Base-by-base conservation (phyloP, 2,329 filamentous ascomycete species). In the Septoria petroselini region DNA sequence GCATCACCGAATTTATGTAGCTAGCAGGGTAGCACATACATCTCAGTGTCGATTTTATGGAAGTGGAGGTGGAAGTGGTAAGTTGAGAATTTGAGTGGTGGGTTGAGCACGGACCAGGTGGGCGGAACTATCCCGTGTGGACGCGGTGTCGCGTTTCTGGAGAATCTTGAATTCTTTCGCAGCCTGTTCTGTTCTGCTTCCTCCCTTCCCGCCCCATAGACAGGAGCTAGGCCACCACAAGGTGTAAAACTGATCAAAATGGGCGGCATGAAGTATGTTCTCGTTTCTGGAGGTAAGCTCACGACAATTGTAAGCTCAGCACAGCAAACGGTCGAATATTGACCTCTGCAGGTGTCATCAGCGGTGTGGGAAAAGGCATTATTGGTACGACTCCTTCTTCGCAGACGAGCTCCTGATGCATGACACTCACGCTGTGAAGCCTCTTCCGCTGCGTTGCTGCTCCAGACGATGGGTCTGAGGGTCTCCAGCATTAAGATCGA, bases 381-480 rank as follows among this genome's bases (percentile, higher is more conserved):
- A 85, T 86, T 69, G 82, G 82, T 81, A 79, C 66, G 68, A 21
- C 51, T 27, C 30, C 6, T 4, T 38, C 19, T 8, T 15, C 14
- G 11, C 17, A 14, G 17, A 38, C 21, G 35, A 38, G 35, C 19
- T 8, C 7, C 9, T 46, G 29, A 15, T 35, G 39, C 25, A 23
- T n/a, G 14, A 17, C 31, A 34, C 48, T 56, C 39, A 52, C 50
- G 43, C 29, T 14, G 23, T 41, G 30, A 49, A 60, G 84, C 84
- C 69, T 86, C 83, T 62, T 84, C 81, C 50, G 83, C 84, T 31
- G 86, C 85, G 41, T 74, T 89, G 58, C 75, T 93, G 58, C 80
- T 93, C 62, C 91, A 93, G 77, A 88, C 86, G 8, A 75, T 84
- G 58, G 88, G 88, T 40, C 76, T 91, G 52, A 89, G 86, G 73